phyloP scores from a whole-genome alignment of 1,284 basidiomycete genomes.

The Ustilago shanxiensis region DNA sequence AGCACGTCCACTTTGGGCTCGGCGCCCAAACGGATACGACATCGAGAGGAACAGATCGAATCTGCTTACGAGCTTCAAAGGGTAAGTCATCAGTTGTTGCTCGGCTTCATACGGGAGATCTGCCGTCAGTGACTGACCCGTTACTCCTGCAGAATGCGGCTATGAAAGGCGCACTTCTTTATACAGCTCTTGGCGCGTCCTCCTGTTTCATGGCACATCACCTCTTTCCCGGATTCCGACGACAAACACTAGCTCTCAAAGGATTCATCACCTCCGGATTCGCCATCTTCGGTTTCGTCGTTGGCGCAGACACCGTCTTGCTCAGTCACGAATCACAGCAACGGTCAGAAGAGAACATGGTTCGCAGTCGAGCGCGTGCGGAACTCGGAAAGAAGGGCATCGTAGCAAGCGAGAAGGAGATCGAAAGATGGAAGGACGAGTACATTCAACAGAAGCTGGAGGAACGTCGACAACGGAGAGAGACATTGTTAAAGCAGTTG shows the following conservation, averaged over 20 bases:
- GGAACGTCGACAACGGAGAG: conserved; percentile 39
- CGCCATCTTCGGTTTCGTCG: conserved; percentile 65
- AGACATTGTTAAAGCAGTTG: conserved; percentile 21
- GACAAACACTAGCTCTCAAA: conserved; percentile 63
- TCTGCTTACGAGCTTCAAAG: conserved; percentile 62
- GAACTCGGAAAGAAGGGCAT: conserved; percentile 62
- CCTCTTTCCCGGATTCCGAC: conserved; percentile 60
- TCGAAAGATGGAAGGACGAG: conserved; percentile 64
- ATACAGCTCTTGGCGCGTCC: conserved; percentile 53
- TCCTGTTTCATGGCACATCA: conserved; percentile 57
- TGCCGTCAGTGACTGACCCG: background rate
- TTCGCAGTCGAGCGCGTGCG: conserved; percentile 50
- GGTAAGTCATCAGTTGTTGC: conserved; percentile 28
- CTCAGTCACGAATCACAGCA: conserved; percentile 60
- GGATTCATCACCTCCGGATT: conserved; percentile 59
- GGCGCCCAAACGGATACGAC: conserved; percentile 49
- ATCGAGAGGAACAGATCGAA: conserved; percentile 59
- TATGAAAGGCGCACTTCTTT: conserved; percentile 53
- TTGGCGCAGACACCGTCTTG: conserved; percentile 62
- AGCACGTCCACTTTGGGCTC: conserved; percentile 36
- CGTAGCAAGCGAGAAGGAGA: conserved; percentile 61
- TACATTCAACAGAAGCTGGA: conserved; percentile 47
- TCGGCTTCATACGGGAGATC: background rate
- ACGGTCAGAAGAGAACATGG: conserved; percentile 59
- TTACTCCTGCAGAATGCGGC: conserved; percentile 52